phyloP scores from a whole-genome alignment of 2,329 filamentous ascomycete genomes.

The Epicoccum sorghinum region DNA sequence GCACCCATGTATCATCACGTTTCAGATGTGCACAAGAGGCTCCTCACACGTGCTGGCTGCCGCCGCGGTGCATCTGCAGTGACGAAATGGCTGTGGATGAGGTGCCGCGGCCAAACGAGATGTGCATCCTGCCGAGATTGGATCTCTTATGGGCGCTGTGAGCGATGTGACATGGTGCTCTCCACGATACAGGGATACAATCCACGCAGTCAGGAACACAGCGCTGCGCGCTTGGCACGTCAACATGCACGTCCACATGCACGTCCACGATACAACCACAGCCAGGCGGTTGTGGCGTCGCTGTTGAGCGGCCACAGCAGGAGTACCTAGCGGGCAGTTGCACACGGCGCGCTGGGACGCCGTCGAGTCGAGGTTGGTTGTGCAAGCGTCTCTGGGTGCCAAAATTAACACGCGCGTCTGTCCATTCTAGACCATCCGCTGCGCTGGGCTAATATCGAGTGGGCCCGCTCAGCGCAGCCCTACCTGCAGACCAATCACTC shows the following conservation, averaged over 20 bases:
- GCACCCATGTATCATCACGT: conserved; percentile 8
- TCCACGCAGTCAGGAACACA: no score
- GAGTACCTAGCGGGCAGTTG: no score
- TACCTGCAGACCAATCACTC: conserved; percentile 8
- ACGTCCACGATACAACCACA: no score
- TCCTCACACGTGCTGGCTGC: conserved; percentile 10
- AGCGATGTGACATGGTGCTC: neutral
- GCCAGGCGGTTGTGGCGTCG: no score
- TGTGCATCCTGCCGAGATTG: neutral
- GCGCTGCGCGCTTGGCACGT: no score
- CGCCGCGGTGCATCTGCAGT: neutral
- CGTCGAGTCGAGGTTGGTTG: neutral
- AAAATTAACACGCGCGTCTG: conserved; percentile 8
- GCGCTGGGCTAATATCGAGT: neutral
- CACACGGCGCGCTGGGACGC: no score
- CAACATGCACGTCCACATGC: no score
- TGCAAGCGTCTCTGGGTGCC: conserved; percentile 11
- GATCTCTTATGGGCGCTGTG: neutral
- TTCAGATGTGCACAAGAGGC: neutral
- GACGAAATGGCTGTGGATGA: neutral
- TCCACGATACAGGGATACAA: no score
- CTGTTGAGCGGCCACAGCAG: no score
- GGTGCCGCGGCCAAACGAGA: neutral
- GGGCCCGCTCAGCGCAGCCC: neutral
- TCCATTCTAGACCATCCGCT: conserved; percentile 9